These are phyloP conservation scores for Venturiaceae sp. DNA, from an alignment of 2,329 filamentous ascomycete genomes.

Conservation along the genomic window DNA sequence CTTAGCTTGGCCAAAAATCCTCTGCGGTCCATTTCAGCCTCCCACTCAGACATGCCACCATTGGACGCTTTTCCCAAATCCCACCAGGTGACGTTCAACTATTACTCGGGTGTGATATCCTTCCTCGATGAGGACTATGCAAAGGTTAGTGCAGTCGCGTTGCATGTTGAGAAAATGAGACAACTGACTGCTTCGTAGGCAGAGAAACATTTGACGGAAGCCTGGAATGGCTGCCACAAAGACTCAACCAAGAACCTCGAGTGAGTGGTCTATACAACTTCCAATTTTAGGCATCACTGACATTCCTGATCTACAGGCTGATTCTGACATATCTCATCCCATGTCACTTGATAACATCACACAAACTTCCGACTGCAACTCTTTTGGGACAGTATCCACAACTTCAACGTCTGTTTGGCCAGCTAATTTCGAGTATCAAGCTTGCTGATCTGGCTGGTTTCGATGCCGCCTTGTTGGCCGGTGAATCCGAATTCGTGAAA, in stretches of 20 bases:
- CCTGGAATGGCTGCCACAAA: slow-evolving; percentile 73
- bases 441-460: slow-evolving; percentile 75
- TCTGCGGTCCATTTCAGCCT: slow-evolving; percentile 70
- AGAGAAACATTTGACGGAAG: slow-evolving; percentile 68
- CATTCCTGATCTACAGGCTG: slow-evolving; percentile 43
- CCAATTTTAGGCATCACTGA: slow-evolving; percentile 7
- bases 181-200: slow-evolving; percentile 39
- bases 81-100: slow-evolving; percentile 91
- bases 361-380: slow-evolving; percentile 64
- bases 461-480: slow-evolving; percentile 67
- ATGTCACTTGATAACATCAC: slow-evolving; percentile 78
- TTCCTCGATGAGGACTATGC: slow-evolving; percentile 92
- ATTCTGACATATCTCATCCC: slow-evolving; percentile 94
- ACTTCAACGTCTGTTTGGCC: slow-evolving; percentile 68
- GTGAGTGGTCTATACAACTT: slow-evolving; percentile 36
- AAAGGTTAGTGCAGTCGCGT: slow-evolving; percentile 42
- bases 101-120: slow-evolving; percentile 86
- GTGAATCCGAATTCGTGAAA: slow-evolving; percentile 89
- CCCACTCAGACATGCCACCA: slow-evolving; percentile 68
- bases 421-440: slow-evolving; percentile 70
- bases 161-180: background rate
- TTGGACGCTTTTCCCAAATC: slow-evolving; percentile 75
- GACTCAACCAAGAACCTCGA: slow-evolving; percentile 68
- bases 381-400: slow-evolving; percentile 68
- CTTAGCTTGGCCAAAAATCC: slow-evolving; percentile 86